phyloP scores from a whole-genome alignment of 2,329 filamentous ascomycete species.

The Phyllosticta paracitricarpa region DNA sequence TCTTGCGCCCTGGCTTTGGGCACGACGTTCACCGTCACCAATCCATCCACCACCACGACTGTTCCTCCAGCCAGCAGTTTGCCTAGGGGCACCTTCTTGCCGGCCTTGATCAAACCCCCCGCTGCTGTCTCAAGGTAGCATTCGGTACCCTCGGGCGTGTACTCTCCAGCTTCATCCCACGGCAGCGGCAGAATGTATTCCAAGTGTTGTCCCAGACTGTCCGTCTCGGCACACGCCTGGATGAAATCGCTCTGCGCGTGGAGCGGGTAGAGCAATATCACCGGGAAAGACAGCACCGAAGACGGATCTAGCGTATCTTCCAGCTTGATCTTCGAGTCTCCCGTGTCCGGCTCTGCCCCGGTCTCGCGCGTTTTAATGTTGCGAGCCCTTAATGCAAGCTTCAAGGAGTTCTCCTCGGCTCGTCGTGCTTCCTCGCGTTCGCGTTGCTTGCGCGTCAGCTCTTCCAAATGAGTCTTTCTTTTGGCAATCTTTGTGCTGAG shows the following conservation, averaged over 20 bases:
- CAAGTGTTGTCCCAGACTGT: slow-evolving; percentile 67
- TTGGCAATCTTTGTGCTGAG: slow-evolving; percentile 55
- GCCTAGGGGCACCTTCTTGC: slow-evolving; percentile 69
- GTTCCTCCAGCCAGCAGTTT: slow-evolving; percentile 67
- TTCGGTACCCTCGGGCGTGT: slow-evolving; percentile 51
- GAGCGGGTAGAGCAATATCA: slow-evolving; percentile 75
- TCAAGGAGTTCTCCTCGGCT: slow-evolving; percentile 45
- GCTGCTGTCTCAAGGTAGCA: slow-evolving; percentile 78
- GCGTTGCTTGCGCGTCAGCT: slow-evolving; percentile 45
- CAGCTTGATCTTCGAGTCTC: slow-evolving; percentile 66
- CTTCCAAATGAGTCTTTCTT: slow-evolving; percentile 47
- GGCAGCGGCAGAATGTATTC: slow-evolving; percentile 77
- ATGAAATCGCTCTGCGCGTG: slow-evolving; percentile 81
- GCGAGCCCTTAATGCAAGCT: slow-evolving; percentile 51
- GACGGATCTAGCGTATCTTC: slow-evolving; percentile 63
- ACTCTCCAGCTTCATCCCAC: slow-evolving; percentile 67
- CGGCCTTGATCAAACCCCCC: slow-evolving; percentile 79
- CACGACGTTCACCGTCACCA: slow-evolving; percentile 75
- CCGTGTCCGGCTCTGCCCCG: slow-evolving; percentile 69
- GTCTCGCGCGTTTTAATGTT: slow-evolving; percentile 60
- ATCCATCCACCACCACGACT: slow-evolving; percentile 77
- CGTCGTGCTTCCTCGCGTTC: slow-evolving; percentile 47
- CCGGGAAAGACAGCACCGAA: slow-evolving; percentile 64
- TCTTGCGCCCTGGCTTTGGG: slow-evolving; percentile 56
- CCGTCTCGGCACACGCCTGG: slow-evolving; percentile 72